phyloP scores from a whole-genome alignment of 2,329 filamentous ascomycete genomes.

The Alternaria alternata region DNA sequence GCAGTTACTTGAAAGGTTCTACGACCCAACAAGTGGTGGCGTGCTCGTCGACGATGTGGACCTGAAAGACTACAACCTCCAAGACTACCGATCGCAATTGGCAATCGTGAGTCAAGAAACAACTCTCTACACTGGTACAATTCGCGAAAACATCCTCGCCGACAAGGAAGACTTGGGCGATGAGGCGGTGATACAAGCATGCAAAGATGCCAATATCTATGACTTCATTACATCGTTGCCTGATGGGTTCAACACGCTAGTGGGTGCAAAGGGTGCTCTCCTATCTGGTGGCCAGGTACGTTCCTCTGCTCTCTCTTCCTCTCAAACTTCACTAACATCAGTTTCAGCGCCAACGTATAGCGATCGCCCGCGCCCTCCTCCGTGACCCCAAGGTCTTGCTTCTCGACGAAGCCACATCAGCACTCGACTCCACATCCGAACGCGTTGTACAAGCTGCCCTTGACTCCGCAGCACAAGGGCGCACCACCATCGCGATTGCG shows the following conservation, averaged over 20 bases:
- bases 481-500: conserved; percentile 94
- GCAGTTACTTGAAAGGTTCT: conserved; percentile 90
- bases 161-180: conserved; percentile 73
- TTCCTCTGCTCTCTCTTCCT: background rate
- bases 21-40: conserved; percentile 82
- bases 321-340: background rate
- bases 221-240: conserved; percentile 48
- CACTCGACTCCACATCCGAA: conserved; percentile 59
- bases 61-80: conserved; percentile 78
- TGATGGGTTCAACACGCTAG: conserved; percentile 84
- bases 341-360: conserved; percentile 86
- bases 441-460: conserved; percentile 82
- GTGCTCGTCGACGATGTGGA: conserved; percentile 85
- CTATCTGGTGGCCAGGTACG: conserved; percentile 68
- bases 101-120: conserved; percentile 97
- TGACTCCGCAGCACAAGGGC: conserved; percentile 81
- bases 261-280: conserved; percentile 79
- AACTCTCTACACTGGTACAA: conserved; percentile 91
- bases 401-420: conserved; percentile 51
- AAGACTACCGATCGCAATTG: conserved; percentile 83
- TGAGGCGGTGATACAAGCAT: conserved; percentile 76
- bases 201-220: conserved; percentile 67
- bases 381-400: conserved; percentile 85
- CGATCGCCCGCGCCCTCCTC: conserved; percentile 91
- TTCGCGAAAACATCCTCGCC: conserved; percentile 81